Evolutionary conservation across 345 rosid species (phyloP).

Genomic region (Citrus sp.): DNA sequence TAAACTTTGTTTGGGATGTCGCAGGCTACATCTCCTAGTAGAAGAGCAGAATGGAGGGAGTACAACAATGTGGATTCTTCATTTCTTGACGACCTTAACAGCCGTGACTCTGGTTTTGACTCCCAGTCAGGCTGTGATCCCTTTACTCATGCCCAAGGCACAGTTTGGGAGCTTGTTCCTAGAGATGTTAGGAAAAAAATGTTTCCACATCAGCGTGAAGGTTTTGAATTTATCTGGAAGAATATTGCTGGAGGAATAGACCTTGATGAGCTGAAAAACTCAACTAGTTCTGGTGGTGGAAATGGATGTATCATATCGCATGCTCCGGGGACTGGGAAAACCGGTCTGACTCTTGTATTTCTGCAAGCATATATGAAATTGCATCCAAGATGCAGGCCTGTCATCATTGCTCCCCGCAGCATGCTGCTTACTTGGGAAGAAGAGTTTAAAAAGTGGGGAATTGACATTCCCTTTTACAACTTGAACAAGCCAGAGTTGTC

Average conservation of each 20-base stretch:
- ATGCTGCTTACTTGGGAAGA: constrained; percentile 85
- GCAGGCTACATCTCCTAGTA: constrained; percentile 18
- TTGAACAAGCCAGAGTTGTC: constrained; percentile 44
- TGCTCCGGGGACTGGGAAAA: constrained; percentile 88
- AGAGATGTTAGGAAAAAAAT: constrained; percentile 41
- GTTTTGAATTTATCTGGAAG: constrained; percentile 79
- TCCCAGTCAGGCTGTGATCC: constrained; percentile 9
- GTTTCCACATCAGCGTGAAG: constrained; percentile 73
- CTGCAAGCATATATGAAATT: constrained; percentile 47
- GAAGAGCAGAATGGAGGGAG: constrained; percentile 21
- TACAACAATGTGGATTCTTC: constrained; percentile 5
- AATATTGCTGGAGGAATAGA: constrained; percentile 58
- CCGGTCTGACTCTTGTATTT: constrained; percentile 66
- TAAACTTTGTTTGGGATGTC: constrained; percentile 17
- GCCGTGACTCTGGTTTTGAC: constrained; percentile 6
- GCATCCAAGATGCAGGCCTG: constrained; percentile 54
- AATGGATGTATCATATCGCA: constrained; percentile 82
- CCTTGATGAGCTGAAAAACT: constrained; percentile 42
- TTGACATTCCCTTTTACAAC: constrained; percentile 53
- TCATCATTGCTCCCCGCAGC: constrained; percentile 67
- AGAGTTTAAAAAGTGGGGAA: constrained; percentile 68
- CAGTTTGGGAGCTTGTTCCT: constrained; percentile 73
- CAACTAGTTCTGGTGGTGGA: constrained; percentile 17
- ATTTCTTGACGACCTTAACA: constrained; percentile 9
- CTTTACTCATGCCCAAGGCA: constrained; percentile 25